These are phyloP conservation scores for Grosmannia huntii DNA, from an alignment of 2,329 filamentous ascomycete species.

Conservation along the genomic window DNA sequence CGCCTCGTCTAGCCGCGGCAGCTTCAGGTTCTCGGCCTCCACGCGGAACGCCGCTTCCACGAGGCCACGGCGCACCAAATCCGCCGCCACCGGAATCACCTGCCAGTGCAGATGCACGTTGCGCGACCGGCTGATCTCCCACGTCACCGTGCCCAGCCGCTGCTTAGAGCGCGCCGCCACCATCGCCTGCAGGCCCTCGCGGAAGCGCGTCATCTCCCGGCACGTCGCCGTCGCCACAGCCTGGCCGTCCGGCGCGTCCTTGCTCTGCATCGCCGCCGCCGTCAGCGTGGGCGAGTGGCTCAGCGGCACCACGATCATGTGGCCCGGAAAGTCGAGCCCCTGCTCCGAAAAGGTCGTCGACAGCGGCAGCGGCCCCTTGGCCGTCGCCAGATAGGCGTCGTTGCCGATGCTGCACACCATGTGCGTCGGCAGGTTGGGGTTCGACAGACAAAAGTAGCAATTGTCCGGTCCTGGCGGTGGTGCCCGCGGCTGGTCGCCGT, in stretches of 20 bases:
- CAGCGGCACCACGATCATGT: slow-evolving; percentile 85
- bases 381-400: slow-evolving; percentile 77
- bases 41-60: slow-evolving; percentile 84
- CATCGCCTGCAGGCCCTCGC: slow-evolving; percentile 66
- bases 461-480: slow-evolving; percentile 59
- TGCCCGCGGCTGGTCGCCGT: slow-evolving; percentile 37
- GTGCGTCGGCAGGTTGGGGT: slow-evolving; percentile 70
- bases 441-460: slow-evolving; percentile 94
- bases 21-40: slow-evolving; percentile 62
- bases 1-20: slow-evolving; percentile 33
- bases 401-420: slow-evolving; percentile 83
- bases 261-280: slow-evolving; percentile 40
- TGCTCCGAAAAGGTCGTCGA: slow-evolving; percentile 50
- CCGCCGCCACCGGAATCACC: slow-evolving; percentile 61
- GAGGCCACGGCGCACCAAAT: slow-evolving; percentile 56
- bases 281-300: slow-evolving; percentile 66
- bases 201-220: slow-evolving; percentile 74
- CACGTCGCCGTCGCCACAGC: slow-evolving; percentile 48
- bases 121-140: slow-evolving; percentile 72
- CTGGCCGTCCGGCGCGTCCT: slow-evolving; percentile 40
- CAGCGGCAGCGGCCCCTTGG: slow-evolving; percentile 77
- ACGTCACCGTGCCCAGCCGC: slow-evolving; percentile 71
- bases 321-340: slow-evolving; percentile 62
- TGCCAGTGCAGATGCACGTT: slow-evolving; percentile 94
- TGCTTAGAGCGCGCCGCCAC: slow-evolving; percentile 40